phyloP scores from a whole-genome alignment of 116 monocot species.

The Dioscorea cayenensis region DNA sequence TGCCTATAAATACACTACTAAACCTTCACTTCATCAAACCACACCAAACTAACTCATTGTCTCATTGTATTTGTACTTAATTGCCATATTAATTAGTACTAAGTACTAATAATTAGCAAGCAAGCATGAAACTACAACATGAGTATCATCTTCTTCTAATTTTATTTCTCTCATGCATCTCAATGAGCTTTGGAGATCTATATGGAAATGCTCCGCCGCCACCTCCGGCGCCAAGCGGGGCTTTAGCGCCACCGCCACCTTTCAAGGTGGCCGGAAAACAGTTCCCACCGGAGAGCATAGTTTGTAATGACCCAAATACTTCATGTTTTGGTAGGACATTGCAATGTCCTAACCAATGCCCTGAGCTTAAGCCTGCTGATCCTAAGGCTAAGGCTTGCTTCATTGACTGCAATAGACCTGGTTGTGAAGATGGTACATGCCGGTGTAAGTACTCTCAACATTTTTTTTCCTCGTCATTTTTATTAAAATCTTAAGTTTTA shows the following conservation, averaged over 20 bases:
- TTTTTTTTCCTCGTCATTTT: no score
- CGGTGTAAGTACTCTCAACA: conserved; percentile 7
- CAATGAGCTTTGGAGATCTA: conserved; percentile 15
- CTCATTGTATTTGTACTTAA: background rate
- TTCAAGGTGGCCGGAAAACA: conserved; percentile 21
- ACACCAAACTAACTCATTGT: background rate
- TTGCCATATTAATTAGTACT: background rate
- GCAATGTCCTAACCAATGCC: conserved; percentile 27
- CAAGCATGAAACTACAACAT: no score
- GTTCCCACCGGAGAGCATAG: conserved; percentile 19
- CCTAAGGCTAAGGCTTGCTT: conserved; percentile 34
- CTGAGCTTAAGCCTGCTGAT: conserved; percentile 20
- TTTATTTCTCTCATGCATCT: conserved; percentile 11
- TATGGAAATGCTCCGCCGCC: conserved; percentile 11
- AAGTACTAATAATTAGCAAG: background rate
- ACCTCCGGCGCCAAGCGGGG: background rate
- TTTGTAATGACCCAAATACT: conserved; percentile 17
- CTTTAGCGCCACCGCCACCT: conserved; percentile 17
- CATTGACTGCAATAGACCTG: conserved; percentile 33
- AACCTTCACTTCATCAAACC: background rate
- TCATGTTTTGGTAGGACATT: conserved; percentile 17
- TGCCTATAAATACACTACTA: background rate
- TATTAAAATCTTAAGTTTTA: no score
- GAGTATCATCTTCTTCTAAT: conserved; percentile 2
- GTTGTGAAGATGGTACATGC: conserved; percentile 24